A percentile compares a stretch with the other conserved stretches of the same genome.
Evolutionary conservation across 176 grass and related monocot genomes (phyloP).

Genomic region (Puya raimondii): DNA sequence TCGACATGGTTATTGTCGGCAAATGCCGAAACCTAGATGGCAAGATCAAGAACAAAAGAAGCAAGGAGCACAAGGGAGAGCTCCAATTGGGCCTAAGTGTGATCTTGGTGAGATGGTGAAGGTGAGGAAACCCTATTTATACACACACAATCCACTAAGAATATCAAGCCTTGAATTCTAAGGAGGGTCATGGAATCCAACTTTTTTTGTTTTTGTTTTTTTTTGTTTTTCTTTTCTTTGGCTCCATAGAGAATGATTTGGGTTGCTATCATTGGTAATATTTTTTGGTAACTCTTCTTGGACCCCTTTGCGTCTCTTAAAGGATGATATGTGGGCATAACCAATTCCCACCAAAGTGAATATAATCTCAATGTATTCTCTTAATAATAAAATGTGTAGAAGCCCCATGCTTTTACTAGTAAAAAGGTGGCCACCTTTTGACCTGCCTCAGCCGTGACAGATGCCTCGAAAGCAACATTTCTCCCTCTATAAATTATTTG

Average conservation of each 20-base stretch:
- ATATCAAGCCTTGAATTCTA: slow-evolving; percentile 7
- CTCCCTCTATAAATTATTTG: no score
- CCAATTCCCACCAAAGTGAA: slow-evolving; percentile 9
- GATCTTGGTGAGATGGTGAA: slow-evolving; percentile 8
- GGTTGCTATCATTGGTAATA: background rate
- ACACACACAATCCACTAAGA: slow-evolving; percentile 14
- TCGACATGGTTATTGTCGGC: slow-evolving; percentile 25
- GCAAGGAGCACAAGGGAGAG: background rate
- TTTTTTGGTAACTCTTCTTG: slow-evolving; percentile 6
- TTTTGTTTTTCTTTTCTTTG: background rate
- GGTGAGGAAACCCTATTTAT: slow-evolving; percentile 25
- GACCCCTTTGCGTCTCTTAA: background rate
- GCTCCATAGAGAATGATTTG: background rate
- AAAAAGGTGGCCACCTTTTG: slow-evolving; percentile 35
- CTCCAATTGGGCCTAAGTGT: background rate
- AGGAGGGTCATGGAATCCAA: slow-evolving; percentile 28
- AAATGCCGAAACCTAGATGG: background rate
- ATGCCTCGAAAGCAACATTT: no score
- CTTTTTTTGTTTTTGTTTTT: slow-evolving; percentile 27
- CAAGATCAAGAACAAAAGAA: background rate
- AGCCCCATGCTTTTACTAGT: slow-evolving; percentile 2
- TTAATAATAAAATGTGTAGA: slow-evolving; percentile 31
- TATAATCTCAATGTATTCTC: slow-evolving; percentile 27
- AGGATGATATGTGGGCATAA: background rate
- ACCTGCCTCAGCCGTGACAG: background rate